phyloP scores from a whole-genome alignment of 2,329 filamentous ascomycete species.

The Fusarium nisikadoi region DNA sequence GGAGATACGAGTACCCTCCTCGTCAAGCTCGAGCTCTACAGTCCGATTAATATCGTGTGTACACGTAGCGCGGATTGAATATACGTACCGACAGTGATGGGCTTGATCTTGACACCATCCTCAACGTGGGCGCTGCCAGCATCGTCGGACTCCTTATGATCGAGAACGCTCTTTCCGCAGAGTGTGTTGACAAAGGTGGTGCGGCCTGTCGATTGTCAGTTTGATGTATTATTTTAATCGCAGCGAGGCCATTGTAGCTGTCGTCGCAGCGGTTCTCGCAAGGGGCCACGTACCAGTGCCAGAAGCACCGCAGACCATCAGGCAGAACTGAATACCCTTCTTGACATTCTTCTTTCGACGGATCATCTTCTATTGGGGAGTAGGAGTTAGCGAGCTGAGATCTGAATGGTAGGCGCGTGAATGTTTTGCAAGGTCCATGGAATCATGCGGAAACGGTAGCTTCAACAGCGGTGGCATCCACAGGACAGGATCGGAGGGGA shows the following conservation, averaged over 20 bases:
- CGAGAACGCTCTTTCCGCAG: slow-evolving; percentile 91
- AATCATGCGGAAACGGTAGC: slow-evolving; percentile 38
- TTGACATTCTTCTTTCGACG: slow-evolving; percentile 99
- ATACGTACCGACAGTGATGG: slow-evolving; percentile 86
- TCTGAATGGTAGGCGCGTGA: slow-evolving; percentile 27
- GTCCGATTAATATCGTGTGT: slow-evolving; percentile 43
- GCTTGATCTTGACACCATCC: slow-evolving; percentile 98
- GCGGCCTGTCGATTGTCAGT: slow-evolving; percentile 71
- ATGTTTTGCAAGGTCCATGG: slow-evolving; percentile 15
- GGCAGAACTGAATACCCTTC: slow-evolving; percentile 99
- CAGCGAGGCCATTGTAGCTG: slow-evolving; percentile 9
- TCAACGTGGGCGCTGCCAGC: slow-evolving; percentile 88
- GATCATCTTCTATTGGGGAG: slow-evolving; percentile 80
- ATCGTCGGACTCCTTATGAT: slow-evolving; percentile 94
- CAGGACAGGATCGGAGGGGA: slow-evolving; percentile 20
- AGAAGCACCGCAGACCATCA: slow-evolving; percentile 99
- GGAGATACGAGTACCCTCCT: slow-evolving; percentile 97
- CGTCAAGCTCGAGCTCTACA: slow-evolving; percentile 90
- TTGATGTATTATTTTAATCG: slow-evolving; percentile 22
- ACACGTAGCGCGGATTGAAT: not conserved
- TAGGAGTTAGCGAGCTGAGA: slow-evolving; percentile 44
- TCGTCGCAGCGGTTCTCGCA: slow-evolving; percentile 23
- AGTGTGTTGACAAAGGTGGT: slow-evolving; percentile 99
- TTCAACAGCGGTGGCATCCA: slow-evolving; percentile 35
- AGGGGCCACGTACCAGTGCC: slow-evolving; percentile 81